These are phyloP conservation scores for Ambispora gerdemannii DNA, from an alignment of 192 early-diverging fungal genomes.

Conservation along the genomic window DNA sequence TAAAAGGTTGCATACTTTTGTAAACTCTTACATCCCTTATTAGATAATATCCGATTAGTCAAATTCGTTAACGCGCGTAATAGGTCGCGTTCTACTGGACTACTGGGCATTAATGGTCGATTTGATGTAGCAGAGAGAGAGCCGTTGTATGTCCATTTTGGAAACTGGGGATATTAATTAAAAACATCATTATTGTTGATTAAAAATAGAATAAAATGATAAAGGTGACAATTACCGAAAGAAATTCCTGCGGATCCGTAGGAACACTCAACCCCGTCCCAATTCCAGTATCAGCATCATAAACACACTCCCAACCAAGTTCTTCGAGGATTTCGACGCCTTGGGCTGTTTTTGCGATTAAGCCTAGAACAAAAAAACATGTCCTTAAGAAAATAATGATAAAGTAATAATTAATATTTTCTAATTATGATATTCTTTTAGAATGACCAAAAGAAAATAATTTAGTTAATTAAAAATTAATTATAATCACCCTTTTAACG, in stretches of 20 bases:
- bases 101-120: slow-evolving; percentile 32
- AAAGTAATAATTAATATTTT: neutral
- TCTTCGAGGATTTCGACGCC: slow-evolving; percentile 70
- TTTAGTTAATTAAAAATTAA: neutral
- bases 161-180: slow-evolving; percentile 39
- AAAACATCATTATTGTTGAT: slow-evolving; percentile 34
- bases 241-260: slow-evolving; percentile 52
- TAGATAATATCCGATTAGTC: slow-evolving; percentile 78
- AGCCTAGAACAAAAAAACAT: slow-evolving; percentile 68
- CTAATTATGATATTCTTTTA: neutral
- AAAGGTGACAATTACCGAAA: slow-evolving; percentile 49
- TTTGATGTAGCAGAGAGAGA: slow-evolving; percentile 38
- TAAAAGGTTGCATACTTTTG: slow-evolving; percentile 46
- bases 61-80: slow-evolving; percentile 71
- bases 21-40: slow-evolving; percentile 68
- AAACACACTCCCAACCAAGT: slow-evolving; percentile 72
- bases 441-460: neutral
- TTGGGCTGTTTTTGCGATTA: slow-evolving; percentile 64
- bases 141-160: slow-evolving; percentile 47
- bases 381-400: slow-evolving; percentile 46
- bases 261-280: slow-evolving; percentile 67
- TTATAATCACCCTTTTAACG: slow-evolving; percentile 67
- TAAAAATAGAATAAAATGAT: slow-evolving; percentile 24
- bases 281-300: slow-evolving; percentile 43
- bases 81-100: slow-evolving; percentile 56